Base-by-base conservation (phyloP, 2,329 filamentous ascomycete species). In the Curvularia spicifera region DNA sequence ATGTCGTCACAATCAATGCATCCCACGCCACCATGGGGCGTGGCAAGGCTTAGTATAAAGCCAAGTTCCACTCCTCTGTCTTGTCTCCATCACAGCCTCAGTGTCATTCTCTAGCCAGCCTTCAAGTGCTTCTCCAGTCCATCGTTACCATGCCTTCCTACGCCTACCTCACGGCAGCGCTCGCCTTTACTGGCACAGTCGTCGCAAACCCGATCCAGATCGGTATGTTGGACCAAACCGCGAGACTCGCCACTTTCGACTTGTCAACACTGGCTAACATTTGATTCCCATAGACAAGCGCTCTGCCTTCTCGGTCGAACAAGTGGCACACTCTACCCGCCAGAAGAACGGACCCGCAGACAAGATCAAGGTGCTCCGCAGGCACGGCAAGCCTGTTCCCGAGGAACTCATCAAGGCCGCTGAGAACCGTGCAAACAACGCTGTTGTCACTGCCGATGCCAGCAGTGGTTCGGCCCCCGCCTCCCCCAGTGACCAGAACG, bases 361-460 rank as follows among this genome's bases (percentile, higher is more conserved):
- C 33, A 71, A 78, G 51, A 69, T 74, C 53, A 79, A 78, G 72
- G 75, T 76, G 1, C 76, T 79, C 56, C 64, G 71, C 59, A 81
- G 80, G 70, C 73, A 67, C 56, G 66, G 70, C 58, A 71, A 73
- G 57, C 37, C 53, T 37, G 70, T 77, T 9, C 70, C 76, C 33
- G 55, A 61, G 39, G 55, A 66, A 53, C 56, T 76, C 10, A 56
- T 70, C 49, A 60, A 63, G 47, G 76, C 73, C 31, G 78, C 75
- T 5, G 70, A 69, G 10, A 69, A 74, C 46, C 71, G 75, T 52
- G 68, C 66, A 5, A 46, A 57, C 24, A 46, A 57, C 22, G 51
- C 61, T 28, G 50, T 65, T 6, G 46, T 65, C 4, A 35, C 61
- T 35, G 63, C 63, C 50, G 60, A 33, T 35, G 59, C 51, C 29